phyloP scores from a whole-genome alignment of 2,329 filamentous ascomycete genomes.

The Xylaria sp. region DNA sequence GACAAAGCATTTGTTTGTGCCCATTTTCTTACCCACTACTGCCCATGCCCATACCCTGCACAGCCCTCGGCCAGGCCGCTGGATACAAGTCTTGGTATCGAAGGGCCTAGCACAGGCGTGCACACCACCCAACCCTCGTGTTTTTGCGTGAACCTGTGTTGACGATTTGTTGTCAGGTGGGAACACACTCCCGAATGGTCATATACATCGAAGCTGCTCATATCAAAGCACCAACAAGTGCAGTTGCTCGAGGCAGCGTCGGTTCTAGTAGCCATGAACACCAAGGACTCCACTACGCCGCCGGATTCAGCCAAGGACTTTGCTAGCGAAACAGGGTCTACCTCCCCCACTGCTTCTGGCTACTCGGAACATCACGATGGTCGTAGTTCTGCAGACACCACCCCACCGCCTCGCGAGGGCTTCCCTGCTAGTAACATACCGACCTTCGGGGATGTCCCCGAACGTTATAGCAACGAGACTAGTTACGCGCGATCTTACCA shows the following conservation, averaged over 20 bases:
- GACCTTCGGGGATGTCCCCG: slow-evolving; percentile 45
- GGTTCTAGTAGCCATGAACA: slow-evolving; percentile 89
- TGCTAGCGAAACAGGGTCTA: slow-evolving; percentile 75
- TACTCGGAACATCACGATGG: slow-evolving; percentile 73
- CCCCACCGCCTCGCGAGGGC: slow-evolving; percentile 76
- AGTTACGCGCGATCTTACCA: slow-evolving; percentile 75
- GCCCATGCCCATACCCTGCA: slow-evolving; percentile 31
- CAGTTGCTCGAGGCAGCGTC: slow-evolving; percentile 94
- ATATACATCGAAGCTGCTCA: slow-evolving; percentile 91
- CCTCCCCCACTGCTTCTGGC: slow-evolving; percentile 73
- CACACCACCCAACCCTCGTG: slow-evolving; percentile 24
- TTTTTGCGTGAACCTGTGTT: slow-evolving; percentile 32
- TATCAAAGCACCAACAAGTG: slow-evolving; percentile 99
- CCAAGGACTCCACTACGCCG: slow-evolving; percentile 49
- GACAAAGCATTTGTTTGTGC: slow-evolving; percentile 98
- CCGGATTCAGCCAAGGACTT: slow-evolving; percentile 62
- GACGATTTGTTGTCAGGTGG: slow-evolving; percentile 65
- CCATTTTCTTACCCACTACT: slow-evolving; percentile 48
- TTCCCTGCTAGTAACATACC: slow-evolving; percentile 47
- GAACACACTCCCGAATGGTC: slow-evolving; percentile 99
- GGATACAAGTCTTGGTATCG: slow-evolving; percentile 25
- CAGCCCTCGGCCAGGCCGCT: slow-evolving; percentile 25
- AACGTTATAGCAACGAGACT: slow-evolving; percentile 54
- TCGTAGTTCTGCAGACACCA: slow-evolving; percentile 84
- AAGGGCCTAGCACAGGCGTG: slow-evolving; percentile 30